Base-by-base conservation (phyloP, 1,139 yeast species). In the Arxiozyma slooffiae region DNA sequence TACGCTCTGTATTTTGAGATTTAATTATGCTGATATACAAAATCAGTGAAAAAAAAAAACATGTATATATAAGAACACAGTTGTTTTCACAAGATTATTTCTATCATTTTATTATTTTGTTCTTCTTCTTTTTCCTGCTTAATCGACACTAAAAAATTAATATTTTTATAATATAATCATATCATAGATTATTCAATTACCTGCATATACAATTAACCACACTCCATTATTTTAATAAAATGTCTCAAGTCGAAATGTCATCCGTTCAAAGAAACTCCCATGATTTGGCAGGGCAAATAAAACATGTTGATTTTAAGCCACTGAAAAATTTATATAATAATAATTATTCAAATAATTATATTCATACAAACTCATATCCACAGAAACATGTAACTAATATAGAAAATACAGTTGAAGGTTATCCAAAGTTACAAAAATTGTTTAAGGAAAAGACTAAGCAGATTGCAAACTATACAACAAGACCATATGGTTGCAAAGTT, bases 381-480 rank as follows among this genome's bases (percentile, higher is more conserved):
- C 81, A 80, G 41, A 70, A 71, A 26, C 80, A 76, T 59, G 80
- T 90, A 37, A 75, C 83, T 49, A 89, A 90, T 64, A 71, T 79
- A 2, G 69, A 71, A 34, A 77, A 79, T 52, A 82, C 90, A 1
- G 77, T 82, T 2, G 83, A 79, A 52, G 97, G 97, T 1, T 90
- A 90, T 60, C 97, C 97, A 2, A 85, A 85, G 63, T 72, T 89
- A 23, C 85, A 82, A 57, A 75, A 73, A 58, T 69, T 90, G 48
- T 80, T 85, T 57, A 74, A 76, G 43, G 70, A 87, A 57, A 88
- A 88, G 60, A 70, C 70, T 46, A 63, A 63, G 55, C 82, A 73
- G 74, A 76, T 74, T 18, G 55, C 60, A 1, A 67, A 72, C 20
- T 77, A 80, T 61, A 76, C 87, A 0, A 71, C 79, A 4, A 75